Evolutionary conservation across 768 basidiomycete genomes (phyloP), one percentile per base, ranked within the genome.

Genomic region (Amanita inopinata): DNA sequence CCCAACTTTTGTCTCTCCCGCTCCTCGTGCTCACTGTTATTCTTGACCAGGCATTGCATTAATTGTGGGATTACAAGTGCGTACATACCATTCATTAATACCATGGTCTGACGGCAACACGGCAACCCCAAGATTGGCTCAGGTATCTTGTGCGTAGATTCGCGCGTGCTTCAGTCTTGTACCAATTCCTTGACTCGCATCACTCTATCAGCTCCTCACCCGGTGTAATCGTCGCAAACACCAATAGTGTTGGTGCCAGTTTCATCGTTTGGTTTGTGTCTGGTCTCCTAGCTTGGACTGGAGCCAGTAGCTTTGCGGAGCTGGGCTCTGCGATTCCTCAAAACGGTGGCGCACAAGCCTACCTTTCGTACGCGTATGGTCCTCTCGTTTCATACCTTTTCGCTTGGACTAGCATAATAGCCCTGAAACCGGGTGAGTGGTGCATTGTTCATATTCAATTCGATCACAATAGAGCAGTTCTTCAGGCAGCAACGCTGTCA

Each of bases 21-120:
- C 25, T 18, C 4, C 22, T 14, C 25, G 14, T 48, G 14, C 22
- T 34, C 18, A 42, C n/a, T n/a, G n/a, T n/a, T n/a, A n/a, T n/a
- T n/a, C n/a, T n/a, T n/a, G n/a, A n/a, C n/a, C n/a, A 89, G 90
- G 85, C n/a, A 76, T 94, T 50, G 90, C 85, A 20, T 64, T 96
- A 32, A 74, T 92, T 48, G 79, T 86, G 12, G 89, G 91, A 5
- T 61, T 77, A 51, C 90, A 93, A 70, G 84, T 83, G 54, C 51
- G 61, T 51, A 15, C 19, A 27, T 17, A n/a, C 3, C 1, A 14
- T 19, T 30, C 9, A n/a, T 23, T 27, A 11, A 14, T 9, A 22
- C 33, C 10, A 30, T 23, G 5, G 30, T 19, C 31, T 27, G 3
- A 25, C 28, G 20, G 11, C 41, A 12, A 40, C n/a, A 37, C 39